A percentile compares a stretch with the other conserved stretches of the same genome.
Evolutionary conservation across 192 early-diverging fungal species (phyloP).

Genomic region (Blastocladiella britannica): DNA sequence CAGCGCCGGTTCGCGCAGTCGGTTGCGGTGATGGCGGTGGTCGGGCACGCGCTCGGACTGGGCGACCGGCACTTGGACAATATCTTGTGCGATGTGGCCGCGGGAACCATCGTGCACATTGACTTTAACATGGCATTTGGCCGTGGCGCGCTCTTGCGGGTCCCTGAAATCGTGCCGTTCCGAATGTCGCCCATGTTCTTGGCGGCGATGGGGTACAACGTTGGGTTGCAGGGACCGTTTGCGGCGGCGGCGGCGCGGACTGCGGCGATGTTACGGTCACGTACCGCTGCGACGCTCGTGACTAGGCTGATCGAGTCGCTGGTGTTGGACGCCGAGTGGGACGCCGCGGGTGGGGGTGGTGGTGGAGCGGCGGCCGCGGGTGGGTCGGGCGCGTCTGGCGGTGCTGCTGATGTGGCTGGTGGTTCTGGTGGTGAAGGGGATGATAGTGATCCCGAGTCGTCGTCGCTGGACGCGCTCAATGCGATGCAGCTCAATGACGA

Average conservation of each 20-base stretch:
- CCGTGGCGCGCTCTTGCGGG: conserved; percentile 31
- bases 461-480: too few relatives aligned
- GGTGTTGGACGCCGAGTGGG: not conserved
- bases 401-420: too few relatives aligned
- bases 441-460: too few relatives aligned
- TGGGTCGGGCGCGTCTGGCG: too few relatives aligned
- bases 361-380: not conserved
- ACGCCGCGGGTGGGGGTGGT: not conserved
- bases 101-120: conserved; percentile 41
- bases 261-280: not conserved
- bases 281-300: not conserved
- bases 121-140: conserved; percentile 64
- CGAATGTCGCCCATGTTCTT: conserved; percentile 37
- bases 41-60: conserved; percentile 43
- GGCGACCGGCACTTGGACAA: conserved; percentile 61
- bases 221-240: not conserved
- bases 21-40: conserved; percentile 33
- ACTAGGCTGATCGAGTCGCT: not conserved
- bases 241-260: not conserved
- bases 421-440: too few relatives aligned
- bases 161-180: conserved; percentile 58
- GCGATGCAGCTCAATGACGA: too few relatives aligned
- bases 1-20: conserved; percentile 20
- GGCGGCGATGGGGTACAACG: not conserved
- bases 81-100: conserved; percentile 25